These are phyloP conservation scores for Trichoderma breve DNA, from an alignment of 2,329 filamentous ascomycete genomes.

Conservation along the genomic window DNA sequence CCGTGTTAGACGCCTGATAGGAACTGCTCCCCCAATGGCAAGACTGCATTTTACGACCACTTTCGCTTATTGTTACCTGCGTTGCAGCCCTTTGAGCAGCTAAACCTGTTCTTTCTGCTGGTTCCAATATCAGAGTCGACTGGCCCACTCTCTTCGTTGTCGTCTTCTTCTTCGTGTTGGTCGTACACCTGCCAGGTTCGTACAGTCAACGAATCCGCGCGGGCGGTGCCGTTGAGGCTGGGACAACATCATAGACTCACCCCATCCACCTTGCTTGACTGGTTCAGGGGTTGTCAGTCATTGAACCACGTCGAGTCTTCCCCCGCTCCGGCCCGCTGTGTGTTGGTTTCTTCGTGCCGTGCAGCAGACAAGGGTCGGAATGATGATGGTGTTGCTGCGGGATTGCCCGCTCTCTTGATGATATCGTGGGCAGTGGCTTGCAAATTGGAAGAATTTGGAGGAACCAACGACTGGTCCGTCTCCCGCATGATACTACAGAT, in stretches of 20 bases:
- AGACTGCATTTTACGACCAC: not conserved
- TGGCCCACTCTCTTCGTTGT: not conserved
- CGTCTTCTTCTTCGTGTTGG: conserved; percentile 6
- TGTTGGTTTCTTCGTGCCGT: not conserved
- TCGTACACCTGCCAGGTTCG: not conserved
- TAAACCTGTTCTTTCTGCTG: not conserved
- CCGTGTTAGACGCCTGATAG: not conserved
- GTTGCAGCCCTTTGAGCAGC: not conserved
- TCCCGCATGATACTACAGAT: not conserved
- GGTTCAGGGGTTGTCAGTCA: not conserved
- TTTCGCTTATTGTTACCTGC: not conserved
- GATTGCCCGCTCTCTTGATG: not conserved
- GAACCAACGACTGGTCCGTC: not conserved
- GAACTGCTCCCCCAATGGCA: not conserved
- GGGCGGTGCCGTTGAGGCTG: conserved; percentile 11
- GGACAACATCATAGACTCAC: conserved; percentile 3
- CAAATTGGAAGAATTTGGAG: conserved; percentile 10
- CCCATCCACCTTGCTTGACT: not conserved
- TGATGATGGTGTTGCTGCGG: not conserved
- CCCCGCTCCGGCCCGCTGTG: not conserved
- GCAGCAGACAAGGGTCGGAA: not conserved
- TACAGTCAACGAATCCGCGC: not conserved
- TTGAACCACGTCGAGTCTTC: not conserved
- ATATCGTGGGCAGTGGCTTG: not conserved
- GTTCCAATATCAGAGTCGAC: not conserved